Conservation (phyloP, 169 alveolate species). For the Eimeria necatrix region DNA sequence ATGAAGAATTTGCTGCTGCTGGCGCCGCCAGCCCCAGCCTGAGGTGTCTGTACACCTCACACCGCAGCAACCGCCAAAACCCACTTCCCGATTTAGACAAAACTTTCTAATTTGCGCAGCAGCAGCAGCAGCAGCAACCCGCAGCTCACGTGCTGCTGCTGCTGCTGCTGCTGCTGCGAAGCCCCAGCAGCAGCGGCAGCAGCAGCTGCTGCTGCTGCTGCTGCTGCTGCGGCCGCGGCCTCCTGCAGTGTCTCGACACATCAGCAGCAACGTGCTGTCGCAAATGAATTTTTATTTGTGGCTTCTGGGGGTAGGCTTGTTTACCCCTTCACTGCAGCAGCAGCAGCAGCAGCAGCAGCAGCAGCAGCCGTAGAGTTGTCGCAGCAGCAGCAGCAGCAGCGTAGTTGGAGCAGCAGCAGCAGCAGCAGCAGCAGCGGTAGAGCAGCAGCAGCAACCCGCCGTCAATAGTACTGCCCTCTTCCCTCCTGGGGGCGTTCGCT, state of each 20-base stretch:
- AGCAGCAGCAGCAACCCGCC: background rate
- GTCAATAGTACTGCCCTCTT: no score
- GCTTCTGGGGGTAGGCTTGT: background rate
- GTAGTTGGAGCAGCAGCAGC: background rate
- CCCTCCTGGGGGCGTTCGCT: no score
- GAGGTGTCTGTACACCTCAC: no score
- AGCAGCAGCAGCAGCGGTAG: background rate
- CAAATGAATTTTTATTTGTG: background rate
- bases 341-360: conserved; percentile 39
- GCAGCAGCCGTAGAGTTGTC: background rate
- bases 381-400: conserved; percentile 32
- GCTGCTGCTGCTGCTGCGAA: background rate
- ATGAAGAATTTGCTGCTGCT: background rate
- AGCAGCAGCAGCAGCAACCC: background rate
- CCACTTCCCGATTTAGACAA: no score
- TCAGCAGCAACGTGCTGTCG: background rate
- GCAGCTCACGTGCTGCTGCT: background rate
- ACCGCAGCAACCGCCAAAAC: no score
- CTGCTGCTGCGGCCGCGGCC: background rate
- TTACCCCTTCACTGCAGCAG: background rate
- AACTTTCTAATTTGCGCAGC: background rate
- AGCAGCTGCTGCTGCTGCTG: background rate
- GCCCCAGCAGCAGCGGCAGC: background rate
- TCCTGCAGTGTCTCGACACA: background rate
- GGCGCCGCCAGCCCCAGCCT: background rate